Percentiles rank a stretch among this genome's conserved stretches.
These are phyloP conservation scores for Pleurotus platypus DNA, from an alignment of 768 basidiomycete species.

Conservation along the genomic window DNA sequence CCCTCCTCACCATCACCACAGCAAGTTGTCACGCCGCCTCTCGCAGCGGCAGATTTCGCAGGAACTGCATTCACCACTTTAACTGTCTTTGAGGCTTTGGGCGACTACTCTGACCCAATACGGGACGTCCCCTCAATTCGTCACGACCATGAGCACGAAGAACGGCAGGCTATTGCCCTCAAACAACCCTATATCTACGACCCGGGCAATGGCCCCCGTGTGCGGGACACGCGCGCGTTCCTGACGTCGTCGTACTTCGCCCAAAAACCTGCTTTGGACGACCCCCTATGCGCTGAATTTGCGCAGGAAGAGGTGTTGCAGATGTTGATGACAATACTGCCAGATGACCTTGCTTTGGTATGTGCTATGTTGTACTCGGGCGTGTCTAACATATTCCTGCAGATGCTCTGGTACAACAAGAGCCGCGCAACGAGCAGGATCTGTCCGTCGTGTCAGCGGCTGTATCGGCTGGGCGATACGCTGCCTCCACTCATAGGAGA, in stretches of 20 bases:
- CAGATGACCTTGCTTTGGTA: slow-evolving; percentile 71
- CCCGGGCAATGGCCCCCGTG: slow-evolving; percentile 77
- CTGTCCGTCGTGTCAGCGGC: slow-evolving; percentile 73
- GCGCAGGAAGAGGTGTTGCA: slow-evolving; percentile 69
- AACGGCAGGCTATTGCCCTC: slow-evolving; percentile 20
- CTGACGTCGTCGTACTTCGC: slow-evolving; percentile 62
- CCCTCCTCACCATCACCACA: not conserved
- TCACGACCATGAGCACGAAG: slow-evolving; percentile 9
- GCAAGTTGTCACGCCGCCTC: not conserved
- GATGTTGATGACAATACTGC: slow-evolving; percentile 67
- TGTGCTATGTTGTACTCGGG: slow-evolving; percentile 18
- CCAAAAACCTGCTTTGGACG: slow-evolving; percentile 56
- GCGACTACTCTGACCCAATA: slow-evolving; percentile 3
- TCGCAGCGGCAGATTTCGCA: not conserved
- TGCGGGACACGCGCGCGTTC: slow-evolving; percentile 65
- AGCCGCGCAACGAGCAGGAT: slow-evolving; percentile 66
- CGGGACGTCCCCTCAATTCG: slow-evolving; percentile 1
- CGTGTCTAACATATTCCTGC: slow-evolving; percentile 1
- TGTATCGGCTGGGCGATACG: slow-evolving; percentile 67
- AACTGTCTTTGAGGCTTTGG: slow-evolving; percentile 1
- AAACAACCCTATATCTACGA: slow-evolving; percentile 66
- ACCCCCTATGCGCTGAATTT: slow-evolving; percentile 73
- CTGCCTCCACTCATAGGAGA: slow-evolving; percentile 40
- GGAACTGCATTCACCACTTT: not conserved
- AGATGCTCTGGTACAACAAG: slow-evolving; percentile 88